Evolutionary conservation across 2,329 filamentous ascomycete genomes (phyloP).

Genomic region (Pyrenochaeta sp.): DNA sequence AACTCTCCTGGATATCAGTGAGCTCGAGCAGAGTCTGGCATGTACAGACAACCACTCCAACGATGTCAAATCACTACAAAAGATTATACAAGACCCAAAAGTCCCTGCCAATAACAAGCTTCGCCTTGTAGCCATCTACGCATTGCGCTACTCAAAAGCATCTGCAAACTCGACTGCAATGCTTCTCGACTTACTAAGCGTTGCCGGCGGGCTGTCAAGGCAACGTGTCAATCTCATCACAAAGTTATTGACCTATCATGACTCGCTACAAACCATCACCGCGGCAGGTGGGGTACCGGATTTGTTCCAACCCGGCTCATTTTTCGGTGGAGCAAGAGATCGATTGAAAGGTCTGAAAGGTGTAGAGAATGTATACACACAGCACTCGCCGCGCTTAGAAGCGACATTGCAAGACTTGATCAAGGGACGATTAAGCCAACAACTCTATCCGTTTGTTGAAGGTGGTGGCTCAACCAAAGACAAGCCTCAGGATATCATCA

Average conservation of each 20-base stretch:
- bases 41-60: constrained; percentile 94
- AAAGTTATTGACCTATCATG: constrained; percentile 84
- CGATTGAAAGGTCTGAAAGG: constrained; percentile 95
- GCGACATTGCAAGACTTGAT: constrained; percentile 89
- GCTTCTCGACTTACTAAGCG: constrained; percentile 83
- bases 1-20: constrained; percentile 91
- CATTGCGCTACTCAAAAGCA: constrained; percentile 87
- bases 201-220: constrained; percentile 80
- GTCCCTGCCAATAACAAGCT: constrained; percentile 86
- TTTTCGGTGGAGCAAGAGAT: constrained; percentile 86
- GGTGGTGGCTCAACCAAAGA: constrained; percentile 85
- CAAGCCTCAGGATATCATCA: constrained; percentile 94
- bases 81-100: constrained; percentile 78
- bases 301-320: constrained; percentile 84
- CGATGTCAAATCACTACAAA: constrained; percentile 92
- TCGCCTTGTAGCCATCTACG: constrained; percentile 90
- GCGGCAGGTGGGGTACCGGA: constrained; percentile 85
- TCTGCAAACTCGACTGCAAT: constrained; percentile 83
- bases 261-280: constrained; percentile 77
- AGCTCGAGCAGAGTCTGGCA: constrained; percentile 93
- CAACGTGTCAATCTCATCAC: constrained; percentile 80
- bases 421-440: constrained; percentile 85
- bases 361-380: constrained; percentile 98
- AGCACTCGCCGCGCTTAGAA: constrained; percentile 90
- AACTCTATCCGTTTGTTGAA: constrained; percentile 93